Conservation (phyloP, 495 filamentous ascomycete genomes). For the Trichodelitschia bisporula region DNA sequence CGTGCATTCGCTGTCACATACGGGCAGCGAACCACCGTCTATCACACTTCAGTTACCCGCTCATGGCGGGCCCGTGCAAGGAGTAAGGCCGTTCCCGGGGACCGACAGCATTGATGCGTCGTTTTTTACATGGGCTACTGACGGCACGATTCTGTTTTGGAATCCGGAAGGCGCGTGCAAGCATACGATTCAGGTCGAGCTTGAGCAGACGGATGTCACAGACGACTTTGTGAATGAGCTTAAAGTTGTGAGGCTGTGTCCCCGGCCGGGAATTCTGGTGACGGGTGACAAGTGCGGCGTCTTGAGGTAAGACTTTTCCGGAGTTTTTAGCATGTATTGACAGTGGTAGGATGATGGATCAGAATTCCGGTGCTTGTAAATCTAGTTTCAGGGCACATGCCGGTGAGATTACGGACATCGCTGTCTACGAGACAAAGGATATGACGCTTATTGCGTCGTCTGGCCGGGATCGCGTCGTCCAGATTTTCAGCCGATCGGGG, state of each 20-base stretch:
- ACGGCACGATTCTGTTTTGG: slow-evolving; percentile 65
- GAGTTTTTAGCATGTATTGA: slow-evolving; percentile 2
- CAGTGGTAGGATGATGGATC: slow-evolving; percentile 20
- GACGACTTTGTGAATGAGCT: slow-evolving; percentile 47
- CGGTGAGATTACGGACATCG: slow-evolving; percentile 64
- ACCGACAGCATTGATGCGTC: no score
- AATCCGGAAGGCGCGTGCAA: slow-evolving; percentile 40
- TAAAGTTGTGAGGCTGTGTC: slow-evolving; percentile 37
- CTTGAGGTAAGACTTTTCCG: slow-evolving; percentile 28
- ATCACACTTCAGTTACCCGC: slow-evolving; percentile 43
- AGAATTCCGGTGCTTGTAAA: slow-evolving; percentile 20
- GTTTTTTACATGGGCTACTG: slow-evolving; percentile 71
- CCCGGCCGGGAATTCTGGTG: slow-evolving; percentile 35
- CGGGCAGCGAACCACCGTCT: no score
- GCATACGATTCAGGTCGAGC: slow-evolving; percentile 32
- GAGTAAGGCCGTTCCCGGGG: slow-evolving; percentile 34
- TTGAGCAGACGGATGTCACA: slow-evolving; percentile 34
- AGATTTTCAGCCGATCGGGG: slow-evolving; percentile 45
- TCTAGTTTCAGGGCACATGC: slow-evolving; percentile 62
- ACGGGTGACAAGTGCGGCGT: slow-evolving; percentile 71
- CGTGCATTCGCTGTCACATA: slow-evolving; percentile 6
- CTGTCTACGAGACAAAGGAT: slow-evolving; percentile 29
- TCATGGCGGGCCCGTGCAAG: slow-evolving; percentile 55
- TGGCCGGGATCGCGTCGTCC: slow-evolving; percentile 71
- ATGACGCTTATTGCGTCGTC: slow-evolving; percentile 45